Evolutionary conservation across 176 grass and related monocot genomes (phyloP).

Genomic region (Rhynchospora pubera): DNA sequence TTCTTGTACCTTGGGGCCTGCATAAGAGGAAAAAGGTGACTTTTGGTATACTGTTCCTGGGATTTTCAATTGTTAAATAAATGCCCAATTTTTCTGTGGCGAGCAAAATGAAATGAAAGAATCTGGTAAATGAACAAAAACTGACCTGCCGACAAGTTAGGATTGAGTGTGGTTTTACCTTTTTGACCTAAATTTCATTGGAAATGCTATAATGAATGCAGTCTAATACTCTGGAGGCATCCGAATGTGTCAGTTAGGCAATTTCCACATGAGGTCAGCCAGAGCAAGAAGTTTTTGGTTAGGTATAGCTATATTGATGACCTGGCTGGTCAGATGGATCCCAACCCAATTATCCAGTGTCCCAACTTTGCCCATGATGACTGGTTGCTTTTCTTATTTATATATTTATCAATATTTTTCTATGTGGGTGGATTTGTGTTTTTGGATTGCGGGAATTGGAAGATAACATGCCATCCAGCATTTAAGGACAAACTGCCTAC

Average conservation of each 20-base stretch:
- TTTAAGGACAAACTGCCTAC: conserved; percentile 78
- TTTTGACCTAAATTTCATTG: neutral
- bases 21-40: conserved; percentile 72
- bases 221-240: neutral
- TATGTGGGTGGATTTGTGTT: neutral
- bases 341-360: neutral
- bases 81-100: neutral
- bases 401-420: neutral
- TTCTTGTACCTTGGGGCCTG: conserved; percentile 77
- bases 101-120: neutral
- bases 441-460: neutral
- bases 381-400: conserved; percentile 10
- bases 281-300: neutral
- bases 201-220: neutral
- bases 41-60: neutral
- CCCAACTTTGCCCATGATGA: neutral
- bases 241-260: neutral
- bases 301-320: neutral
- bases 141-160: neutral
- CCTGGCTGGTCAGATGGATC: neutral
- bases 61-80: neutral
- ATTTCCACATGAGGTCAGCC: neutral
- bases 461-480: conserved; percentile 92
- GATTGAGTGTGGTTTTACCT: neutral
- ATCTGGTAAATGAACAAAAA: neutral